Conservation (phyloP, 2,329 filamentous ascomycete species). For the Daldinia sp. region DNA sequence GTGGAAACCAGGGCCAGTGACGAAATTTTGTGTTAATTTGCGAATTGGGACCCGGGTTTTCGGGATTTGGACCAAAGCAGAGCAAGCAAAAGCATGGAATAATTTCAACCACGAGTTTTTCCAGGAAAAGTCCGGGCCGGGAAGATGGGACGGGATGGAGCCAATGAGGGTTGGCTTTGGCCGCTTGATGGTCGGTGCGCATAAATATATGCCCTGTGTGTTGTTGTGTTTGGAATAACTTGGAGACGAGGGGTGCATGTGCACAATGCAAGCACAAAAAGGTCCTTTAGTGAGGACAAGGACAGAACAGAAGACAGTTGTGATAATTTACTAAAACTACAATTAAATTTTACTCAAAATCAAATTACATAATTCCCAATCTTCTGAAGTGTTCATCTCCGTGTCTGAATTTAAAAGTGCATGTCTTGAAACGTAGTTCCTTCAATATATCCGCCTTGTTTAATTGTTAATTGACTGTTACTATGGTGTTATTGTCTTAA, state of each 20-base stretch:
- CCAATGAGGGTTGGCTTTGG: not conserved
- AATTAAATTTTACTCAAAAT: constrained; percentile 2
- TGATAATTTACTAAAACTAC: constrained; percentile 7
- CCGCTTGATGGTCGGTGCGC: constrained; percentile 10
- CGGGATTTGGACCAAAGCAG: constrained; percentile 20
- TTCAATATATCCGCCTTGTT: not conserved
- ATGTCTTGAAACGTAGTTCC: not conserved
- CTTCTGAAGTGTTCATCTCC: not conserved
- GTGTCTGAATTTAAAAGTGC: not conserved
- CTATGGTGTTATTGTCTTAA: not conserved
- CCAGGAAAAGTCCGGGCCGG: constrained; percentile 29
- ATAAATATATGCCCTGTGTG: not conserved
- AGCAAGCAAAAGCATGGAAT: not conserved
- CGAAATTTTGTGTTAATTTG: not conserved
- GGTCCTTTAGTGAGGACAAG: not conserved
- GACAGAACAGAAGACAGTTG: not conserved
- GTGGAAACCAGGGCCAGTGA: not conserved
- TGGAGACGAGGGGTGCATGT: constrained; percentile 1
- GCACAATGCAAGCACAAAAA: not conserved
- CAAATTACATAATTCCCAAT: constrained; percentile 5
- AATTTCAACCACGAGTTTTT: constrained; percentile 15
- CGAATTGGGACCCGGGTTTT: constrained; percentile 27
- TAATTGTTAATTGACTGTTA: not conserved
- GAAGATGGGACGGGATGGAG: constrained; percentile 17
- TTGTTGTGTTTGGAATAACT: constrained; percentile 13